Evolutionary conservation across 345 rosid genomes (phyloP), one percentile per base, ranked within the genome.

Genomic region (Pelargonium nanum): DNA sequence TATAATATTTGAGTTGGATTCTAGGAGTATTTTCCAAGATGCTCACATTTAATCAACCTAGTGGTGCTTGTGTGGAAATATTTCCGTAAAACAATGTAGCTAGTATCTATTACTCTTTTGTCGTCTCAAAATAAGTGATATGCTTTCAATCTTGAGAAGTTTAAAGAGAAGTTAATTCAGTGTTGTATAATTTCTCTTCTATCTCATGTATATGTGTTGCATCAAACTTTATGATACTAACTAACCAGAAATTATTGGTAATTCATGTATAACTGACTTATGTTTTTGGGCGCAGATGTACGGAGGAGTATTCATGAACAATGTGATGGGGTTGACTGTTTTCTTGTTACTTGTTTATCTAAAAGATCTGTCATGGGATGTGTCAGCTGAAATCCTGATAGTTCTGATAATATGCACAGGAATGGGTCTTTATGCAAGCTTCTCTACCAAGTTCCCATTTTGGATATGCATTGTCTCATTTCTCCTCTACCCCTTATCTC

Each of bases 241-340:
- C n/a, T n/a, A n/a, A n/a, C n/a, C n/a, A n/a, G n/a, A n/a, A n/a
- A n/a, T n/a, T n/a, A n/a, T n/a, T n/a, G n/a, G n/a, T n/a, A n/a
- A n/a, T n/a, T n/a, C n/a, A 28, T 4, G 9, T 6, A 13, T 44
- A 59, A 15, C 19, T 21, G 30, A 20, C 5, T 1, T 19, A 24
- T 48, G 24, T 44, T 0, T 63, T 24, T 1, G 1, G 57, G 0
- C 66, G 73, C 78, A 81, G 80, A 54, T 77, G 21, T 81, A 82
- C 26, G 67, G 72, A 4, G 78, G 74, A 24, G 78, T 75, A n/a
- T 75, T 82, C 70, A 75, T 75, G 78, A 75, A 71, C 72, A 79
- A 77, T 53, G 54, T 73, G 19, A 30, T 69, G 78, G 81, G 82
- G 1, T 34, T 82, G 59, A 45, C 24, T 1, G 60, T 44, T 22